Conservation (phyloP, 2,329 filamentous ascomycete species). For the Talaromyces sp. region DNA sequence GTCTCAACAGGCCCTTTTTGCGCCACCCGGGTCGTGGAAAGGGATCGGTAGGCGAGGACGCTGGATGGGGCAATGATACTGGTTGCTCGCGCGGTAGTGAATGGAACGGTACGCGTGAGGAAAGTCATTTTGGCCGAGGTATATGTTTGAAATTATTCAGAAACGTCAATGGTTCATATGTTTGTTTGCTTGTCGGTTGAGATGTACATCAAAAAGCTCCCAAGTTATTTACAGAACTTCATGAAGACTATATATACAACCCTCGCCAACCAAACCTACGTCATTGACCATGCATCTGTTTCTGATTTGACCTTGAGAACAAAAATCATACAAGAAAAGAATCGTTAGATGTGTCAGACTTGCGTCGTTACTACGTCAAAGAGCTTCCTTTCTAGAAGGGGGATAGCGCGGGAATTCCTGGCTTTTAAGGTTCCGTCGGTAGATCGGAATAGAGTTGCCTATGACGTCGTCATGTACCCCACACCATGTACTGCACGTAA, state of each 20-base stretch:
- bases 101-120: conserved; percentile 1
- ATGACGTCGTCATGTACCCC: neutral
- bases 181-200: neutral
- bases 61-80: neutral
- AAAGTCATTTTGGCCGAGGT: conserved; percentile 1
- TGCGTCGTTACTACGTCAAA: conserved; percentile 9
- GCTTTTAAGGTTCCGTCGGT: neutral
- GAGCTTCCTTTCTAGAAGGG: neutral
- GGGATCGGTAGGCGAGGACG: conserved; percentile 22
- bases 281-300: neutral
- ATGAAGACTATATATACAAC: neutral
- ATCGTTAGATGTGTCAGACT: conserved; percentile 3
- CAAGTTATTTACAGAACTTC: neutral
- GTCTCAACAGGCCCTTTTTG: conserved; percentile 51
- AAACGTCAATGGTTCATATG: neutral
- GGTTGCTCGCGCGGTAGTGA: neutral
- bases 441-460: neutral
- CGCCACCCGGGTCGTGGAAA: conserved; percentile 48
- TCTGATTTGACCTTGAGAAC: neutral
- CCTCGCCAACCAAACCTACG: neutral
- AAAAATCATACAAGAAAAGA: neutral
- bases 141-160: neutral
- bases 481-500: neutral
- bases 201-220: neutral
- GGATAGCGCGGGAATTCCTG: neutral